Conservation (phyloP, 306 rosid genomes). For the Sophora flavescens region DNA sequence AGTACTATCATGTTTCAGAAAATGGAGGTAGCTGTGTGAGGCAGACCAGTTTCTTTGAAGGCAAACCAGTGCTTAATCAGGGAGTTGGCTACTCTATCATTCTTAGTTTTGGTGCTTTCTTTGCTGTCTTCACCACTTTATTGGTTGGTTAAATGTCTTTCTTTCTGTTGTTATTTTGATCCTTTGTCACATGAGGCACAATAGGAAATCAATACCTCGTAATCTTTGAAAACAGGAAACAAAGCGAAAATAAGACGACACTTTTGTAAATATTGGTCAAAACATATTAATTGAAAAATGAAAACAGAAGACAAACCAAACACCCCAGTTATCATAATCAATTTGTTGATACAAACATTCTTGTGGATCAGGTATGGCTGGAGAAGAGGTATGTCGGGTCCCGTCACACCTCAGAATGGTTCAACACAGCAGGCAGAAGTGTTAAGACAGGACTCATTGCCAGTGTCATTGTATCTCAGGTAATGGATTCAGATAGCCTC, state of each 20-base stretch:
- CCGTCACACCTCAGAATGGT: constrained; percentile 94
- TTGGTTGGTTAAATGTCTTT: constrained; percentile 55
- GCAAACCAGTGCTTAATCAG: constrained; percentile 81
- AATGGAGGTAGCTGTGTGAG: constrained; percentile 72
- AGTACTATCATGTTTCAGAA: constrained; percentile 66
- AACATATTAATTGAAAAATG: too few relatives aligned
- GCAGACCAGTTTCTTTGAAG: constrained; percentile 86
- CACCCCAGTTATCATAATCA: not conserved
- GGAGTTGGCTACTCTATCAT: constrained; percentile 85
- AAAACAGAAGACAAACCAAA: too few relatives aligned
- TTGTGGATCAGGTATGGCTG: constrained; percentile 78
- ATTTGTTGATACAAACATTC: constrained; percentile 34
- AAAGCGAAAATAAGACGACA: too few relatives aligned
- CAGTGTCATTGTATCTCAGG: constrained; percentile 96
- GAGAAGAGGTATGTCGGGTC: constrained; percentile 90
- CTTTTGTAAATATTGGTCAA: too few relatives aligned
- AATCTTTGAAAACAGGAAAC: too few relatives aligned
- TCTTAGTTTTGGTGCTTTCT: constrained; percentile 96
- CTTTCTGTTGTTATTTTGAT: constrained; percentile 5
- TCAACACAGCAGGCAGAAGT: constrained; percentile 96
- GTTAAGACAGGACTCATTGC: constrained; percentile 95
- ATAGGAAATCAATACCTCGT: not conserved
- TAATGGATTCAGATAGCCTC: constrained; percentile 42
- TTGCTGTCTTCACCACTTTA: constrained; percentile 89
- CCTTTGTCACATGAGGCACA: not conserved